Percentiles rank a stretch among this genome's conserved stretches.
phyloP scores from a whole-genome alignment of 1,284 basidiomycete genomes.

The Tilletia walkeri region DNA sequence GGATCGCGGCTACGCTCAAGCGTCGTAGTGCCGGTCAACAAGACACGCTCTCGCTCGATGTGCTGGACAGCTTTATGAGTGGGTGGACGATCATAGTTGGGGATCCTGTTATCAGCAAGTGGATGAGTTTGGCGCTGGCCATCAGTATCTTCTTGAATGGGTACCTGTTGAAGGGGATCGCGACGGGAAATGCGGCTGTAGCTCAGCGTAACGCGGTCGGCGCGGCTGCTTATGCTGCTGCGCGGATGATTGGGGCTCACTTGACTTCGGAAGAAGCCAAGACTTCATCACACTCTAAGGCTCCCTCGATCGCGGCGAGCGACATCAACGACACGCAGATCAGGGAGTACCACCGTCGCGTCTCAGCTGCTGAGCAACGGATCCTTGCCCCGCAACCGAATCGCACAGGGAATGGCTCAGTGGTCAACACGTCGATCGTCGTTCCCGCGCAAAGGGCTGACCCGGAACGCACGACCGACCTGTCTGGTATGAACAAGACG shows the following conservation, averaged over 20 bases:
- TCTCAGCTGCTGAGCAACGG: slow-evolving; percentile 22
- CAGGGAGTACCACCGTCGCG: slow-evolving; percentile 58
- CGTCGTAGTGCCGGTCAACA: slow-evolving; percentile 9
- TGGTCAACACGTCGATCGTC: slow-evolving; percentile 12
- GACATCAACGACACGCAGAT: slow-evolving; percentile 52
- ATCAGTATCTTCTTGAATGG: slow-evolving; percentile 89
- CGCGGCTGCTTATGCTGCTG: slow-evolving; percentile 53
- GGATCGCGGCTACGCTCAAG: slow-evolving; percentile 12
- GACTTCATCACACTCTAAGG: slow-evolving; percentile 17
- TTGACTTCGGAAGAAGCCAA: slow-evolving; percentile 25
- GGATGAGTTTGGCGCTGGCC: slow-evolving; percentile 85
- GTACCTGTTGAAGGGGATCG: slow-evolving; percentile 78
- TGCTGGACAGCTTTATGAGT: slow-evolving; percentile 82
- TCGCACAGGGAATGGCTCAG: background rate
- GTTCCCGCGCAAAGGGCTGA: slow-evolving; percentile 34
- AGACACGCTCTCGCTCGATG: slow-evolving; percentile 37
- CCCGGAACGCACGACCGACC: slow-evolving; percentile 32
- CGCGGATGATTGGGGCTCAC: slow-evolving; percentile 53
- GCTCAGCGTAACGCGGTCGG: slow-evolving; percentile 52
- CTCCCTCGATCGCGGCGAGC: slow-evolving; percentile 42
- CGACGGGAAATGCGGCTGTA: slow-evolving; percentile 55
- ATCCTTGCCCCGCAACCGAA: background rate
- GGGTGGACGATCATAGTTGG: slow-evolving; percentile 93
- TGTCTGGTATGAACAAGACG: slow-evolving; percentile 28
- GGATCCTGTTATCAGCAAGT: slow-evolving; percentile 91